Conservation (phyloP, 441 rosid species). For the Bruguiera hainesii region DNA sequence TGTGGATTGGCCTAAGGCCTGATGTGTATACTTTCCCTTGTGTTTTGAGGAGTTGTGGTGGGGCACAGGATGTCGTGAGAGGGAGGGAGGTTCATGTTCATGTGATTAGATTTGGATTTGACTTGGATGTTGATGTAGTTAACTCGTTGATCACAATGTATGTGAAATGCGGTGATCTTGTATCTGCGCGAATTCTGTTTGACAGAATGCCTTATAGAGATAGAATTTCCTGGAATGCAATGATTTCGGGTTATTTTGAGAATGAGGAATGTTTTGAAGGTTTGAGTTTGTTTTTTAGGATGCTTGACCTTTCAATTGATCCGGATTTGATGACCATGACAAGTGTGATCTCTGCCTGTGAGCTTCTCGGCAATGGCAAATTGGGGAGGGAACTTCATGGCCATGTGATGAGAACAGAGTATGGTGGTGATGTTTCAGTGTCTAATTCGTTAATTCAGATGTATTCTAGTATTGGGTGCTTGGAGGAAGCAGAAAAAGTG, state of each 20-base stretch:
- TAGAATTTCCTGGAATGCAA: slow-evolving; percentile 82
- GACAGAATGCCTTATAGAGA: slow-evolving; percentile 64
- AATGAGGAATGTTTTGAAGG: slow-evolving; percentile 60
- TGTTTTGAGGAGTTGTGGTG: slow-evolving; percentile 86
- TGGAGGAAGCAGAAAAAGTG: slow-evolving; percentile 67
- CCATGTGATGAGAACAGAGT: slow-evolving; percentile 46
- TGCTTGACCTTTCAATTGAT: slow-evolving; percentile 61
- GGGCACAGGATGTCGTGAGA: slow-evolving; percentile 54
- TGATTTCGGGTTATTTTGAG: slow-evolving; percentile 71
- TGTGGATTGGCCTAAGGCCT: slow-evolving; percentile 76
- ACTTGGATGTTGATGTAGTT: slow-evolving; percentile 63
- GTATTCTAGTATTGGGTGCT: slow-evolving; percentile 51
- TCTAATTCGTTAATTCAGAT: slow-evolving; percentile 65
- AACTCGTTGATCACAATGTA: slow-evolving; percentile 87
- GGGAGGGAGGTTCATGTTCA: slow-evolving; percentile 86
- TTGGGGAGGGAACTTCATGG: slow-evolving; percentile 73
- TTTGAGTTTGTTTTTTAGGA: slow-evolving; percentile 50
- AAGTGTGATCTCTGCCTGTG: slow-evolving; percentile 75
- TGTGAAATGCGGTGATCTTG: slow-evolving; percentile 60
- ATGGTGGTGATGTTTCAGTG: slow-evolving; percentile 49
- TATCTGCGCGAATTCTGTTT: slow-evolving; percentile 48
- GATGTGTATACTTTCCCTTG: slow-evolving; percentile 89
- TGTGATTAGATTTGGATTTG: slow-evolving; percentile 67
- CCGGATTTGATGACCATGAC: slow-evolving; percentile 90
- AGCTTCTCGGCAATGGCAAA: slow-evolving; percentile 52